Base-by-base conservation (phyloP, 352 stramenopile genomes). In the Globisporangium orthogonon region DNA sequence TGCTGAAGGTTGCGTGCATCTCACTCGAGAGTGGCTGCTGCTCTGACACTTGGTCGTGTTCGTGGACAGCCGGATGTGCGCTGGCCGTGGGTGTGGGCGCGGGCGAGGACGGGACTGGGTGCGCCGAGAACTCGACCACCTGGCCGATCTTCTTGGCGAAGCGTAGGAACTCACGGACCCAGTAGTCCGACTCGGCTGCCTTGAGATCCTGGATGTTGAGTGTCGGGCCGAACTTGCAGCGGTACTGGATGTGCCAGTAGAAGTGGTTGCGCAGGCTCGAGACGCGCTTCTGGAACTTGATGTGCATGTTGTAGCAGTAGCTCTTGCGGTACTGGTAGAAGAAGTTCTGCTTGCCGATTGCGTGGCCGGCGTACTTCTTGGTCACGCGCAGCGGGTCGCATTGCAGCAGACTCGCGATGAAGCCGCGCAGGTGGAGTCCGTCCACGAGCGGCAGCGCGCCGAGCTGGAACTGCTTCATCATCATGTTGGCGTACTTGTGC, bases 391-490 rank as follows among this genome's bases (percentile, higher is more conserved):
- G 76, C n/a, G 80, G 80, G 52, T 91, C 78, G 60, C 83, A 93
- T 64, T 91, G 81, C 39, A 93, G 64, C 58, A 90, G 56, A 41
- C 79, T 86, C 44, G 83, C 74, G 60, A 91, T 81, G 58, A 88
- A 89, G 31, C 78, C 77, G 41, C 78, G 80, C 55, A 93, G 59
- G 58, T 89, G 78, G 47, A 93, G 67, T 18, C 80, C 80, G 48
- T 84, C 68, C 0, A 74, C 73, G 30, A 93, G 76, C 18, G 80
- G 83, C 56, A 91, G 54, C 11, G 73, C 71, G 49, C 83, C 78
- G 53, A 86, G 62, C 56, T 90, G 76, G 58, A 93, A 93, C 67
- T 89, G 76, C 60, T 85, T 88, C 76, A 89, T 89, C 60, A 93
- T 75, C 61, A 88, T 75, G 66, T 88, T 80, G 41, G 79, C 81